phyloP scores from a whole-genome alignment of 164 flowering plant genomes.

The Vitis labrusca region DNA sequence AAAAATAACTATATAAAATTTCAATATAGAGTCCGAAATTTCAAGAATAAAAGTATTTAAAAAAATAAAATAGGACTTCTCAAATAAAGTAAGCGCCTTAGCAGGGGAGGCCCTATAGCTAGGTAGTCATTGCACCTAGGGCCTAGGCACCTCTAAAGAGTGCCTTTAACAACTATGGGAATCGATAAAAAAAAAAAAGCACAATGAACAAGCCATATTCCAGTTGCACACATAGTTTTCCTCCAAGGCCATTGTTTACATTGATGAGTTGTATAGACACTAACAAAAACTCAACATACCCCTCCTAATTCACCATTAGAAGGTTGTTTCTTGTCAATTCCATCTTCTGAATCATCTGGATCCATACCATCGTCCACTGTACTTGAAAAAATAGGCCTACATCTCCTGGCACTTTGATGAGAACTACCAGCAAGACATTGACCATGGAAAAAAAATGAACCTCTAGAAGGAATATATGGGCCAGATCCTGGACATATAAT shows the following conservation, averaged over 20 bases:
- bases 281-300: slow-evolving; percentile 27
- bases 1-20: too few species aligned
- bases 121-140: too few species aligned
- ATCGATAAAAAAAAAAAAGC: background rate
- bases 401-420: slow-evolving; percentile 23
- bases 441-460: slow-evolving; percentile 23
- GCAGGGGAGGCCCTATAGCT: too few species aligned
- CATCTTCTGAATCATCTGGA: slow-evolving; percentile 46
- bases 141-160: too few species aligned
- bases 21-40: too few species aligned
- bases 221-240: background rate
- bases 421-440: slow-evolving; percentile 12
- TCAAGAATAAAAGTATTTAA: too few species aligned
- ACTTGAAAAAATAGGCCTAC: slow-evolving; percentile 29
- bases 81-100: too few species aligned
- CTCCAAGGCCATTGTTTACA: background rate
- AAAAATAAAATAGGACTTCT: too few species aligned
- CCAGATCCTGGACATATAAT: slow-evolving; percentile 23
- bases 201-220: background rate
- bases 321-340: slow-evolving; percentile 26
- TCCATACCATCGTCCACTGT: slow-evolving; percentile 35
- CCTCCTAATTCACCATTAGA: slow-evolving; percentile 26
- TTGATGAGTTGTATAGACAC: background rate
- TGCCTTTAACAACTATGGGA: too few species aligned
- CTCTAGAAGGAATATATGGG: slow-evolving; percentile 18